These are phyloP conservation scores for Mariannaea sp. DNA, from an alignment of 2,329 filamentous ascomycete species.

Conservation along the genomic window DNA sequence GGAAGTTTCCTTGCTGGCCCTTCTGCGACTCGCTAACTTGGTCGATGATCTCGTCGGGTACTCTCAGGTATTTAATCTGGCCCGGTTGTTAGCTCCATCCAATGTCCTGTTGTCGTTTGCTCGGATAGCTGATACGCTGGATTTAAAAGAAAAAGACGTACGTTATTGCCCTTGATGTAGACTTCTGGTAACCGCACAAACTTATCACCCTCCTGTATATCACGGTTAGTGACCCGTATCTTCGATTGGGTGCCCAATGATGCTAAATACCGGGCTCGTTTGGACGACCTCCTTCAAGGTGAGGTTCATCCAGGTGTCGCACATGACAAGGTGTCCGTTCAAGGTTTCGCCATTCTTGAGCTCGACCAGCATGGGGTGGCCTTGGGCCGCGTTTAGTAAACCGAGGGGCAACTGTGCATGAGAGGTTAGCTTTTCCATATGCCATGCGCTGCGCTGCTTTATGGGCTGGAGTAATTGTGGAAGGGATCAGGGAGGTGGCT, in stretches of 20 bases:
- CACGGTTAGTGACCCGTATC: slow-evolving; percentile 22
- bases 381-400: slow-evolving; percentile 92
- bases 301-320: slow-evolving; percentile 99
- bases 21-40: slow-evolving; percentile 91
- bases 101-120: neutral
- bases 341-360: slow-evolving; percentile 97
- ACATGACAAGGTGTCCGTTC: slow-evolving; percentile 93
- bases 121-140: too few species aligned
- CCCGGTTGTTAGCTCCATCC: slow-evolving; percentile 11
- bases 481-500: neutral
- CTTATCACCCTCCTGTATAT: slow-evolving; percentile 80
- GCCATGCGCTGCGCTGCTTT: slow-evolving; percentile 11
- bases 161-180: slow-evolving; percentile 97
- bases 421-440: slow-evolving; percentile 34
- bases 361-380: slow-evolving; percentile 97
- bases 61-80: slow-evolving; percentile 96
- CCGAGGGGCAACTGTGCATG: slow-evolving; percentile 68
- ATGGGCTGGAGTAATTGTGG: neutral
- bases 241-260: neutral
- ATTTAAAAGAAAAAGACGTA: too few species aligned
- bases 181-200: slow-evolving; percentile 92
- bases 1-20: slow-evolving; percentile 65
- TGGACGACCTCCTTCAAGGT: slow-evolving; percentile 97
- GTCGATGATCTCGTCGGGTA: slow-evolving; percentile 96
- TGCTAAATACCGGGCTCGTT: slow-evolving; percentile 72